These are phyloP conservation scores for Penicillium cataractarum DNA, from an alignment of 495 filamentous ascomycete species.

Conservation along the genomic window DNA sequence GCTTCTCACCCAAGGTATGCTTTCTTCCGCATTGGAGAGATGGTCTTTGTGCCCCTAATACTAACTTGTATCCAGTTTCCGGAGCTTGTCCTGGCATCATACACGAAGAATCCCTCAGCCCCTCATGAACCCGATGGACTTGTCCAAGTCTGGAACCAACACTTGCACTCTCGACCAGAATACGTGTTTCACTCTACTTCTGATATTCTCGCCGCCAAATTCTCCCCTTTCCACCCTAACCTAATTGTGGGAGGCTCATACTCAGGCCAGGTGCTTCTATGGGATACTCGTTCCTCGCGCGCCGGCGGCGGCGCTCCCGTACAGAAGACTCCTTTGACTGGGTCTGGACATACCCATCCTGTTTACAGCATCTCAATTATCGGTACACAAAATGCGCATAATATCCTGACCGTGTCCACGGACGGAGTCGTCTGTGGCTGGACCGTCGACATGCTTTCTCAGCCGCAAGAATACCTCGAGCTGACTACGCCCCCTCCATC, in stretches of 20 bases:
- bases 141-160: conserved; percentile 95
- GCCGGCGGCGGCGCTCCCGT: conserved; percentile 80
- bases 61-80: conserved; percentile 63
- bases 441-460: conserved; percentile 95
- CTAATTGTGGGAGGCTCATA: conserved; percentile 94
- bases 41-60: background rate
- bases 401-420: conserved; percentile 93
- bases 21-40: background rate
- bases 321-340: conserved; percentile 93
- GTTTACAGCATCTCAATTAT: conserved; percentile 95
- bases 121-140: conserved; percentile 95
- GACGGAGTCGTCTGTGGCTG: conserved; percentile 96
- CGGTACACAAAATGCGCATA: conserved; percentile 97
- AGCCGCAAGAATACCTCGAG: conserved; percentile 90
- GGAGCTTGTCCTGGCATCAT: conserved; percentile 88
- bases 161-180: conserved; percentile 90
- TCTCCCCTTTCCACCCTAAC: conserved; percentile 96
- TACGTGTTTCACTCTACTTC: conserved; percentile 96
- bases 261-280: conserved; percentile 95
- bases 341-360: conserved; percentile 89
- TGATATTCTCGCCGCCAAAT: conserved; percentile 92
- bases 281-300: conserved; percentile 79
- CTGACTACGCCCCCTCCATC: conserved; percentile 82
- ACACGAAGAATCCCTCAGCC: conserved; percentile 94
- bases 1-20: conserved; percentile 85